These are phyloP conservation scores for Mycena vulgaris DNA, from an alignment of 768 basidiomycete species.

Conservation along the genomic window DNA sequence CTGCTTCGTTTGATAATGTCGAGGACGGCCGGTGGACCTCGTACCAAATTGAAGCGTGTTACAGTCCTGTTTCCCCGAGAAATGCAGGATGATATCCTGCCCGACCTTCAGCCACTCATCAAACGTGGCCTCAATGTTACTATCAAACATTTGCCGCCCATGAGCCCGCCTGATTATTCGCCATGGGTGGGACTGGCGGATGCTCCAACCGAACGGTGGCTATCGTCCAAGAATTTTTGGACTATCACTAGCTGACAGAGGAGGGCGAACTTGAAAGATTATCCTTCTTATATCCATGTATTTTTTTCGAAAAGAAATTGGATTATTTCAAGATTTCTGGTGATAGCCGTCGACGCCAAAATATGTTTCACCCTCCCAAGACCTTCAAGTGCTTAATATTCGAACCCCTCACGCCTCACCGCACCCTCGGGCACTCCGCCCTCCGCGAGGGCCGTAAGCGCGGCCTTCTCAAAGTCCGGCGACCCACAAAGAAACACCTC, in stretches of 20 bases:
- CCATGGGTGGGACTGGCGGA: too few relatives aligned
- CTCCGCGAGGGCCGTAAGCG: constrained; percentile 51
- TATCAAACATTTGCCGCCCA: not conserved
- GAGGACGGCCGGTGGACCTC: not conserved
- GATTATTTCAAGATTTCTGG: too few relatives aligned
- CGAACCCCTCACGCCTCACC: constrained; percentile 60
- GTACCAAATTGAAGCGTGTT: not conserved
- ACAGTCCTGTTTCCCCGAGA: not conserved
- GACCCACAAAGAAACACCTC: constrained; percentile 69
- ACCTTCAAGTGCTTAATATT: constrained; percentile 57
- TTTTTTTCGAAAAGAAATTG: too few relatives aligned
- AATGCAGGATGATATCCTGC: not conserved
- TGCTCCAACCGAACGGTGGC: too few relatives aligned
- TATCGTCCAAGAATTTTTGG: too few relatives aligned
- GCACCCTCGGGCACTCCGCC: constrained; percentile 51
- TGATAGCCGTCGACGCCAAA: too few relatives aligned
- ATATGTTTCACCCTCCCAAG: too few relatives aligned
- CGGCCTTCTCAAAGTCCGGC: constrained; percentile 58
- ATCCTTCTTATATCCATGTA: too few relatives aligned
- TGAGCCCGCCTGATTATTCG: not conserved
- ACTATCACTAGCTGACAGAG: too few relatives aligned
- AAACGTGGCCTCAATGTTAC: not conserved
- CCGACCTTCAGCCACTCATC: too few relatives aligned
- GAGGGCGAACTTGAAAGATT: too few relatives aligned
- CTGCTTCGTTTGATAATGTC: constrained; percentile 5